Evolutionary conservation across 2,329 filamentous ascomycete species (phyloP), one percentile per base, ranked within the genome.

Genomic region (Elsinoe necatrix): DNA sequence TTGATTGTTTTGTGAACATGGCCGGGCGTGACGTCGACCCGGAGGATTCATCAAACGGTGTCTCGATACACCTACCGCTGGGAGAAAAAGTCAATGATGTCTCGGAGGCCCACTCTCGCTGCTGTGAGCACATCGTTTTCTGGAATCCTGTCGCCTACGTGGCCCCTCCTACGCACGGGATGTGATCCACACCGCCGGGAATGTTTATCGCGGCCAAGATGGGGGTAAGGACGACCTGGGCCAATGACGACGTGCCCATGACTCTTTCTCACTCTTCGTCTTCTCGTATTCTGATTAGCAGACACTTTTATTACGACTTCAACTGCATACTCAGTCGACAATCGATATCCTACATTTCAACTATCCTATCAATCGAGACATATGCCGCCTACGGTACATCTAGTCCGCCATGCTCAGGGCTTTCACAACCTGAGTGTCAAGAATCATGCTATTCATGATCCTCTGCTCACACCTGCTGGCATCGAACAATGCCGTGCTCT

Each of bases 361-460:
- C 25, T 18, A 39, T 18, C 47, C 27, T 48, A 45, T 47, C 25
- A 31, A 8, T 21, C n/a, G 20, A 16, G n/a, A 42, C 29, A 27
- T 43, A 72, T 72, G 70, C 58, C 69, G 12, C 67, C 68, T 12
- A 80, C 76, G 42, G 74, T 87, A 62, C 81, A 87, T 69, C 76
- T 86, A 62, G 80, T 89, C 64, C 85, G 86, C 71, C 86, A 89
- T 69, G 86, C 84, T 11, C 71, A 77, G 68, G 90, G 89, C 72
- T 82, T 81, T 67, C 91, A 95, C 78, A 95, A 95, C 71, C 80
- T 93, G 66, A 77, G 66, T 61, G 65, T 75, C 23, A 84, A 79
- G 60, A 89, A 91, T 72, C 85, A 91, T 67, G 66, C 73, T 59
- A 75, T 95, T 39, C 83, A 69, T n/a, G 91, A 96, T 67, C 90